Evolutionary conservation across 805 yeast genomes (phyloP), one percentile per base, ranked within the genome.

Genomic region (Cyberlindnera subsufficiens): DNA sequence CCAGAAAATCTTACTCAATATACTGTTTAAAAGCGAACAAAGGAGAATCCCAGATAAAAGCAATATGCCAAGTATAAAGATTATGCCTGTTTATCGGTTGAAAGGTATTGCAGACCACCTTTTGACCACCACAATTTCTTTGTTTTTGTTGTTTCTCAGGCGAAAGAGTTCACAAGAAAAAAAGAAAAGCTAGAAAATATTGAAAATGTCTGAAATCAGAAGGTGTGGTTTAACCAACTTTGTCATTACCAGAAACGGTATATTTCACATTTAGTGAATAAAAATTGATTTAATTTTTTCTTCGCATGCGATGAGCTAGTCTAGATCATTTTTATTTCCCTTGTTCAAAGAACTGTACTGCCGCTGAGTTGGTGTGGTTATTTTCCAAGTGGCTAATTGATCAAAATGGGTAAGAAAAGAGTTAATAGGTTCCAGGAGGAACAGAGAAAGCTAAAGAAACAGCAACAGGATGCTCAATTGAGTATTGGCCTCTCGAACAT

Each of bases 381-480:
- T 30, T 30, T n/a, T n/a, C n/a, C n/a, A n/a, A n/a, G n/a, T n/a
- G n/a, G n/a, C n/a, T n/a, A n/a, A n/a, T 13, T 13, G 17, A 35
- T 19, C 18, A 15, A 13, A 9, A 68, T 69, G 73, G 72, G 47
- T 4, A 67, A 60, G 43, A 65, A 69, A 52, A 65, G 65, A 49
- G 52, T 57, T 6, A 62, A 55, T 46, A 64, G 65, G 48, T 51
- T 67, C 22, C 61, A 54, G 7, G 72, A 68, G 30, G 53, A 55
- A 32, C 55, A 52, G 43, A 40, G 62, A 20, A 53, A 55, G 44
- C 53, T 43, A 45, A 56, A 52, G 46, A 46, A 47, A 22, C 44
- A 45, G 6, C 53, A 54, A 8, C 50, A 54, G 35, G 62, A 58
- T 27, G 40, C 55, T 2, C 43, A 38, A 35, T 40, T 58, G 7